Conservation (phyloP, 106 monocot genomes). For the Dendrobium nobile region DNA sequence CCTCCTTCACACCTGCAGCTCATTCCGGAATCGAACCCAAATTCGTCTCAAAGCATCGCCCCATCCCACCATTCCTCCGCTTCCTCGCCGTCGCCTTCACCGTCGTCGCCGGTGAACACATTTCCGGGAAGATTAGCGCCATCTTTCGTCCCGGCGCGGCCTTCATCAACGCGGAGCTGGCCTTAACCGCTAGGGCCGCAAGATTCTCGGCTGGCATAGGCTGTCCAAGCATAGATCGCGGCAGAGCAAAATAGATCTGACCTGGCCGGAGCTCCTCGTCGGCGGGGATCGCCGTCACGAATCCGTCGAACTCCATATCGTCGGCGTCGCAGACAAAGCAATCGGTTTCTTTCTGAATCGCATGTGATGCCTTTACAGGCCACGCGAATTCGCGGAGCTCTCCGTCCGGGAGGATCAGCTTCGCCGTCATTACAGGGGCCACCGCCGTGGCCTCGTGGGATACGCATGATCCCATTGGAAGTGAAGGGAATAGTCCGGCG, state of each 20-base stretch:
- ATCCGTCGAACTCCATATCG: slow-evolving; percentile 34
- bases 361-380: slow-evolving; percentile 14
- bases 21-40: slow-evolving; percentile 29
- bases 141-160: neutral
- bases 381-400: slow-evolving; percentile 13
- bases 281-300: slow-evolving; percentile 10
- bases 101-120: neutral
- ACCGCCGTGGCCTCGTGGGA: slow-evolving; percentile 4
- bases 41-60: slow-evolving; percentile 22
- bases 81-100: neutral
- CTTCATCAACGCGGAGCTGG: slow-evolving; percentile 19
- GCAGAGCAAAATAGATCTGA: slow-evolving; percentile 34
- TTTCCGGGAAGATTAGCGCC: slow-evolving; percentile 14
- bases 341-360: slow-evolving; percentile 1
- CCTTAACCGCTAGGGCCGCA: slow-evolving; percentile 28
- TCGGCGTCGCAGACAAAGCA: slow-evolving; percentile 36
- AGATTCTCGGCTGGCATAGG: slow-evolving; percentile 28
- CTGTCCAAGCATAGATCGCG: slow-evolving; percentile 22
- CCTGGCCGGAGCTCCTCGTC: slow-evolving; percentile 28
- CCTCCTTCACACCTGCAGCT: neutral
- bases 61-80: slow-evolving; percentile 13
- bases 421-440: slow-evolving; percentile 10
- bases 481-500: no score
- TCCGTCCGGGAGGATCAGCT: slow-evolving; percentile 23
- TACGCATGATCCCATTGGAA: slow-evolving; percentile 15